Conservation (phyloP, 2,329 filamentous ascomycete species). For the Colletotrichum zoysiae region DNA sequence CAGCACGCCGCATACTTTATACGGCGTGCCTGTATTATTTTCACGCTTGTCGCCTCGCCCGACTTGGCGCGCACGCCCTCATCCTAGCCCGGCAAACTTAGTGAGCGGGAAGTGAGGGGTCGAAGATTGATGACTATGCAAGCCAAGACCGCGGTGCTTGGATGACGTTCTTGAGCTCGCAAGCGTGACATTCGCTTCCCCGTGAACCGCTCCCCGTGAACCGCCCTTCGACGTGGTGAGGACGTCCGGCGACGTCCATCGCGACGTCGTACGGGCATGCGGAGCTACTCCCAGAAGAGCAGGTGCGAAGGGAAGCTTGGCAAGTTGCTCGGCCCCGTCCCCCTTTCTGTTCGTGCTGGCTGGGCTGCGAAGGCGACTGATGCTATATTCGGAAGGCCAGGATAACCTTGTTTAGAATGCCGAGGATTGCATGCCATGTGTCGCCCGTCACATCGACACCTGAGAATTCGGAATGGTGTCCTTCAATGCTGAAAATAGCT, state of each 20-base stretch:
- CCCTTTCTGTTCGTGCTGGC: not conserved
- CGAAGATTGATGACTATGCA: constrained; percentile 24
- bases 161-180: constrained; percentile 22
- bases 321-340: not conserved
- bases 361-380: constrained; percentile 28
- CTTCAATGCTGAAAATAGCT: not conserved
- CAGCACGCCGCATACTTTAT: constrained; percentile 1
- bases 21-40: not conserved
- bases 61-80: not conserved
- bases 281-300: constrained; percentile 35
- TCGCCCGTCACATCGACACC: no score
- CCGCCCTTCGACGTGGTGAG: not conserved
- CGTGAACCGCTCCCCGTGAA: not conserved
- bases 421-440: not conserved
- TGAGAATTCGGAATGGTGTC: not conserved
- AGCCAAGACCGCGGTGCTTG: constrained; percentile 29
- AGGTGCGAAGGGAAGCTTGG: constrained; percentile 28
- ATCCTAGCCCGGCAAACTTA: constrained; percentile 1
- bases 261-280: constrained; percentile 24
- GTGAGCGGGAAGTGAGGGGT: constrained; percentile 31
- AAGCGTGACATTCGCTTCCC: not conserved
- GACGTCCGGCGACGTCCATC: constrained; percentile 14
- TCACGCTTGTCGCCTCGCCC: not conserved
- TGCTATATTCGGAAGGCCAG: not conserved
- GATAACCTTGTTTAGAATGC: not conserved